A percentile compares a stretch with the other conserved stretches of the same genome.
phyloP scores from a whole-genome alignment of 1,284 basidiomycete genomes.

The Heterobasidion parviporum region DNA sequence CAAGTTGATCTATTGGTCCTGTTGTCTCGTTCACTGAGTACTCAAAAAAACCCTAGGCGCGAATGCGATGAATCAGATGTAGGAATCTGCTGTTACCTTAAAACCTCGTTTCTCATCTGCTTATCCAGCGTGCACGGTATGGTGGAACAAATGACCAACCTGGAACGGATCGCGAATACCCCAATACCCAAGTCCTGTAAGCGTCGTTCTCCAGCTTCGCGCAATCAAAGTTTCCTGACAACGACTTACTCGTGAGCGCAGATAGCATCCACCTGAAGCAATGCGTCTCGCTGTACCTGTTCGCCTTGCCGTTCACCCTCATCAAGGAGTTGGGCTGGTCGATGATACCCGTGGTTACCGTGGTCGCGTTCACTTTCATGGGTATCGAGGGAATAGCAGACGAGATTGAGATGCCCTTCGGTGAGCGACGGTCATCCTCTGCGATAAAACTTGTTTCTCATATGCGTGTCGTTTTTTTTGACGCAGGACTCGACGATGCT shows the following conservation, averaged over 20 bases:
- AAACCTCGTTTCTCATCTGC: neutral
- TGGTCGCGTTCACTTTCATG: slow-evolving; percentile 85
- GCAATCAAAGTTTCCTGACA: neutral
- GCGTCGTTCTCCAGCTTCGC: slow-evolving; percentile 13
- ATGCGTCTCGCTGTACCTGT: slow-evolving; percentile 84
- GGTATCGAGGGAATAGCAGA: slow-evolving; percentile 91
- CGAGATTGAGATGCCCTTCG: slow-evolving; percentile 87
- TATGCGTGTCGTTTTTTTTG: neutral
- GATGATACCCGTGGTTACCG: slow-evolving; percentile 76
- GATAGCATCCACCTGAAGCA: slow-evolving; percentile 89
- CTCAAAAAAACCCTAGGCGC: too few relatives aligned
- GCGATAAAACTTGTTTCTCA: neutral
- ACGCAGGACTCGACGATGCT: slow-evolving; percentile 46
- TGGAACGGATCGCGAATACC: slow-evolving; percentile 83
- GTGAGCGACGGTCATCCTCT: slow-evolving; percentile 26
- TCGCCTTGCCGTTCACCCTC: slow-evolving; percentile 78
- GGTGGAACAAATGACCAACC: slow-evolving; percentile 75
- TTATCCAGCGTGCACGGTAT: slow-evolving; percentile 60
- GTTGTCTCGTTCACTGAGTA: slow-evolving; percentile 1
- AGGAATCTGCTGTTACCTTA: slow-evolving; percentile 15
- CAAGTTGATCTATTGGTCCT: slow-evolving; percentile 20
- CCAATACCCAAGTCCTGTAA: slow-evolving; percentile 72
- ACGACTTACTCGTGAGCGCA: slow-evolving; percentile 16
- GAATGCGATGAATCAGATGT: slow-evolving; percentile 68
- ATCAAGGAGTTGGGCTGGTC: slow-evolving; percentile 74